phyloP scores from a whole-genome alignment of 2,329 filamentous ascomycete genomes.

The Sporothrix pseudoabietina region DNA sequence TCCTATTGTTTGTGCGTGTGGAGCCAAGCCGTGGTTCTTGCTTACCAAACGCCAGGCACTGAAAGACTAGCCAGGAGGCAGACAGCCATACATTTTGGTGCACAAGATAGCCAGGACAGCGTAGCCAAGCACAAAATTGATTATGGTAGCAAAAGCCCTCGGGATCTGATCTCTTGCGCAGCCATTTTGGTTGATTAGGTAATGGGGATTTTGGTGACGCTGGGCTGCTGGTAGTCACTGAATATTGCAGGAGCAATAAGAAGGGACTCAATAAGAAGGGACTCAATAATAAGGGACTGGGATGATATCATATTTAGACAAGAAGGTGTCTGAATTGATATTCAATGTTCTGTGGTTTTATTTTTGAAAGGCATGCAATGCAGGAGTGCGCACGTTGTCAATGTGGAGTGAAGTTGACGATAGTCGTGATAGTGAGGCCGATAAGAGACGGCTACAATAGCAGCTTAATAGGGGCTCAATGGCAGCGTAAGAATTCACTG shows the following conservation, averaged over 20 bases:
- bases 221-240: background rate
- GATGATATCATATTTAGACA: background rate
- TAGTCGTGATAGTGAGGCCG: background rate
- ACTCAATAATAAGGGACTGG: background rate
- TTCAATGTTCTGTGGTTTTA: background rate
- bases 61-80: background rate
- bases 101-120: background rate
- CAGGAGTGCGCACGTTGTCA: background rate
- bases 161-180: background rate
- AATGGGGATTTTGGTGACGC: background rate
- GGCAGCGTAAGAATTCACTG: background rate
- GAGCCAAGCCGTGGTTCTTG: background rate
- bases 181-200: background rate
- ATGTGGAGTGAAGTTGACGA: background rate
- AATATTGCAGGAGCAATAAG: background rate
- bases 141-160: background rate
- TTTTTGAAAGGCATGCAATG: background rate
- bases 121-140: background rate
- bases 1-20: background rate
- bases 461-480: background rate
- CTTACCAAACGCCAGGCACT: background rate
- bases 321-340: background rate
- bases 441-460: background rate
- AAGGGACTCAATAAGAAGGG: too few species aligned
- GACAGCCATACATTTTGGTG: background rate